Base-by-base conservation (phyloP, 495 filamentous ascomycete species). In the Polyplosphaeria fusca region DNA sequence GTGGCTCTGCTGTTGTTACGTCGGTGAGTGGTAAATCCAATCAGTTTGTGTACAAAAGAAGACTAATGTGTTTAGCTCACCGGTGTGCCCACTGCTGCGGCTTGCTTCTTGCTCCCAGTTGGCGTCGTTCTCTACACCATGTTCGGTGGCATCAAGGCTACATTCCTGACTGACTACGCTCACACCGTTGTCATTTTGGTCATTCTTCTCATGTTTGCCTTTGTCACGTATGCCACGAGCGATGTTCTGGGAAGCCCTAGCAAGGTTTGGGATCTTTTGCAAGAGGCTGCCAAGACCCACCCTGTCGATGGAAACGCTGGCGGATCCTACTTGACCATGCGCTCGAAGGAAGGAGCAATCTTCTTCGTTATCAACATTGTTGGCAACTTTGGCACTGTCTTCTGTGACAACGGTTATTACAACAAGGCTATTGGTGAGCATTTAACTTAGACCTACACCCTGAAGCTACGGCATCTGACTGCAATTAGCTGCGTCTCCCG, bases 281-380 rank as follows among this genome's bases (percentile, higher is more conserved):
- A 86, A 0, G 74, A 81, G 51, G 91, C 89, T 18, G 80, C 88
- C 4, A 74, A 79, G 14, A 65, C 58, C 3, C 85, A 95, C 63
- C 91, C 92, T 0, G 89, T 97, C 13, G 80, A 79, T 0, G 92
- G 92, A 11, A 97, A 97, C 70, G 82, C 86, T 2, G 78, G 82
- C 5, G 92, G 92, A 25, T 89, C 84, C 64, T 96, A 96, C 63
- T 71, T 97, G 5, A 96, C 92, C 4, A 96, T 97, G 91, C 76
- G 80, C 43, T 91, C 86, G 12, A 83, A 82, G 58, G 83, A 95
- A 63, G 91, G 91, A 22, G 91, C 84, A 18, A 88, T 97, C 54
- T 97, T 97, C 79, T 96, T 95, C 77, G 82, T 97, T 46, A 97
- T 97, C 73, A 96, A 97, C 71, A 80, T 95, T 50, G 83, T 91